Conservation (phyloP, 768 basidiomycete genomes). For the Phanerochaete sordida region DNA sequence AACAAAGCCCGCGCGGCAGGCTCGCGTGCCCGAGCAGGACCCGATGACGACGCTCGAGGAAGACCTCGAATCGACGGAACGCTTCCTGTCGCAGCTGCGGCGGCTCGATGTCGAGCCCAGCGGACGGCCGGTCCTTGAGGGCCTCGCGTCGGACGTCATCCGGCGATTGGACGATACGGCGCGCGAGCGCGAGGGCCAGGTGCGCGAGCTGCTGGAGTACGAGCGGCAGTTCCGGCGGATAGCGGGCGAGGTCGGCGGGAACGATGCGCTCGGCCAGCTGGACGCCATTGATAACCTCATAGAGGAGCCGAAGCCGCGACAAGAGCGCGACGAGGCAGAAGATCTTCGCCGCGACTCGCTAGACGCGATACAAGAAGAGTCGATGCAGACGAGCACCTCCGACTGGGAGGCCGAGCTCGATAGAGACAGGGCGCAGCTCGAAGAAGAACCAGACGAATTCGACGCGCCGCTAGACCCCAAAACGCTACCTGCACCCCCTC, state of each 20-base stretch:
- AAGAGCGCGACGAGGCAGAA: conserved; percentile 1
- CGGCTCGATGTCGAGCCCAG: conserved; percentile 56
- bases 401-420: conserved; percentile 60
- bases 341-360: conserved; percentile 9
- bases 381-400: conserved; percentile 26
- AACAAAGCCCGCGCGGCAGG: conserved; percentile 21
- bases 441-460: conserved; percentile 47
- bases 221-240: conserved; percentile 80
- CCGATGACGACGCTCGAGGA: conserved; percentile 70
- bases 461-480: conserved; percentile 41
- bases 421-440: conserved; percentile 39
- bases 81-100: conserved; percentile 71
- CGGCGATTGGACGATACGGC: conserved; percentile 71
- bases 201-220: conserved; percentile 71
- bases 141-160: conserved; percentile 71
- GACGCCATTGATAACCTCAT: conserved; percentile 57
- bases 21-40: conserved; percentile 42
- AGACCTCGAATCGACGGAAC: conserved; percentile 73
- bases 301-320: conserved; percentile 30
- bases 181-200: conserved; percentile 76
- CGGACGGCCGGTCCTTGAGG: conserved; percentile 47
- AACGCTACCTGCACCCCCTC: conserved; percentile 47
- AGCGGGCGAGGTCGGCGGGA: conserved; percentile 73
- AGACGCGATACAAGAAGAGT: conserved; percentile 29
- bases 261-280: conserved; percentile 64